Conservation (phyloP, 2,329 filamentous ascomycete species). For the Didymella lethalis region DNA sequence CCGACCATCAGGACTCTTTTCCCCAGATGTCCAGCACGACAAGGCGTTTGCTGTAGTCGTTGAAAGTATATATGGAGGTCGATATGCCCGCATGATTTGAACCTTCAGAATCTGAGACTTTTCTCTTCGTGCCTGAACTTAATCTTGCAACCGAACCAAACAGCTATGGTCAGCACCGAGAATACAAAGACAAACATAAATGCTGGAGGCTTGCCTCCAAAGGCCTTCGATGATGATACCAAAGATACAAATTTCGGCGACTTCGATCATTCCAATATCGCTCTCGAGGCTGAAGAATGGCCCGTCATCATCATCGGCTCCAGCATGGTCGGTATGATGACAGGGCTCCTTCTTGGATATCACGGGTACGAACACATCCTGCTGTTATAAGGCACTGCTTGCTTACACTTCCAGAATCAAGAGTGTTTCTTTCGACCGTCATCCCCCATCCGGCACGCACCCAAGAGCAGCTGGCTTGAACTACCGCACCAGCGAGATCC, state of each 20-base stretch:
- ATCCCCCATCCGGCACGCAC: neutral
- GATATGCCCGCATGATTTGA: neutral
- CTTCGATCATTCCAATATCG: neutral
- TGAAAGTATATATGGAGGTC: neutral
- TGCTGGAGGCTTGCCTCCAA: neutral
- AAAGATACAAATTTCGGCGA: neutral
- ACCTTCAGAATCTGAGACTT: neutral
- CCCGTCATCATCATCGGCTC: neutral
- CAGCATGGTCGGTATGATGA: neutral
- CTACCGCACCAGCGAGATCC: neutral
- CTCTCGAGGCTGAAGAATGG: neutral
- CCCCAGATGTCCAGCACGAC: neutral
- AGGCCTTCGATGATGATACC: neutral
- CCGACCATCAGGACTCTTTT: neutral
- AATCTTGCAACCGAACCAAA: neutral
- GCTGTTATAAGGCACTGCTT: neutral
- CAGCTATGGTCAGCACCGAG: neutral
- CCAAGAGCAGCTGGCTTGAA: neutral
- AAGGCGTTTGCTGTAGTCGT: neutral
- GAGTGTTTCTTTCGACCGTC: neutral
- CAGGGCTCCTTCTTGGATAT: neutral
- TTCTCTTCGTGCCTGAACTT: neutral
- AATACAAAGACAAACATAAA: neutral
- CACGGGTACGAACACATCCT: neutral
- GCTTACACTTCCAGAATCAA: neutral